These are phyloP conservation scores for Xerocomellus chrysenteron DNA, from an alignment of 768 basidiomycete species.

Conservation along the genomic window DNA sequence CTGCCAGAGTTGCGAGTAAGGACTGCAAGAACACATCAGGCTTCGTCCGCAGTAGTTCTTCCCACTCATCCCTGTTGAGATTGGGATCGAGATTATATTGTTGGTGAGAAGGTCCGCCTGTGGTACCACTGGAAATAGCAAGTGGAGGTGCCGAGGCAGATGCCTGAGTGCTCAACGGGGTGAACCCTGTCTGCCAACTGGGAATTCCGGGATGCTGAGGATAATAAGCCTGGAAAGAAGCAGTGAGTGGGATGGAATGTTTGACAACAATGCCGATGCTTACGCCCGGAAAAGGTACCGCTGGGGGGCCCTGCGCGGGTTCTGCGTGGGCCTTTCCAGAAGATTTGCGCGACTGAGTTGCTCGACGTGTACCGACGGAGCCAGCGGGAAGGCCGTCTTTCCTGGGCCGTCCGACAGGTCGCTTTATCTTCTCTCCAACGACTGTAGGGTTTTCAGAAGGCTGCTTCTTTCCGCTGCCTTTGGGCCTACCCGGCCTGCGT, in stretches of 20 bases:
- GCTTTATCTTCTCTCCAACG: conserved; percentile 57
- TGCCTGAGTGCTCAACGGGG: conserved; percentile 24
- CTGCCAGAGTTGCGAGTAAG: conserved; percentile 56
- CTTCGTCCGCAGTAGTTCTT: conserved; percentile 52
- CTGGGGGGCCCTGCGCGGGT: conserved; percentile 23
- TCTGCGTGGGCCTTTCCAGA: conserved; percentile 28
- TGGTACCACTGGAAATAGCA: conserved; percentile 32
- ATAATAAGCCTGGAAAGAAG: conserved; percentile 29
- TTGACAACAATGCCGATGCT: not conserved
- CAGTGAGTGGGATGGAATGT: not conserved
- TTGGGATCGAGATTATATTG: conserved; percentile 48
- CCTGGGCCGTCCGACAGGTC: conserved; percentile 78
- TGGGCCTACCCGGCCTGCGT: conserved; percentile 73
- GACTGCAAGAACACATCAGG: conserved; percentile 56
- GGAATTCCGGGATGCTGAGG: conserved; percentile 33
- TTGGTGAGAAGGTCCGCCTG: conserved; percentile 21
- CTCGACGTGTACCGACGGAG: conserved; percentile 51
- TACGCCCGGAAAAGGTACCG: conserved; percentile 34
- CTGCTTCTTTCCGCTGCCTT: conserved; percentile 76
- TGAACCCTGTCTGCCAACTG: conserved; percentile 30
- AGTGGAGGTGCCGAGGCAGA: conserved; percentile 33
- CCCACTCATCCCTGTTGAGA: conserved; percentile 63
- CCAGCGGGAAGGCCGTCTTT: conserved; percentile 83
- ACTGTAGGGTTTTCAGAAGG: conserved; percentile 37
- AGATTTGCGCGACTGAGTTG: conserved; percentile 42